Percentiles rank a stretch among this genome's conserved stretches.
These are phyloP conservation scores for Ogataea nonfermentans DNA, from an alignment of 805 yeast species.

Conservation along the genomic window DNA sequence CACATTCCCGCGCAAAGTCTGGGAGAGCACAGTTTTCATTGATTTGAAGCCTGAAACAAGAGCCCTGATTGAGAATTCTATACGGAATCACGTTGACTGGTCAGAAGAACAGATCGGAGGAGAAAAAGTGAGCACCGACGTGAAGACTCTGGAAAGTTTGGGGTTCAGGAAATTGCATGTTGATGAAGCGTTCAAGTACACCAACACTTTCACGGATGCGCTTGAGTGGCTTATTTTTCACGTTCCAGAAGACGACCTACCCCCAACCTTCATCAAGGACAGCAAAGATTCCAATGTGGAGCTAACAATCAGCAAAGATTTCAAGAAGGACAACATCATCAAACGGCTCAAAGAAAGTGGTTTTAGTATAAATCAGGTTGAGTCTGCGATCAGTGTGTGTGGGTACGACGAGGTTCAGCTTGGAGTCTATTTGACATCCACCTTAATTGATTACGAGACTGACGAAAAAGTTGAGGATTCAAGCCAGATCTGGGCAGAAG, in stretches of 20 bases:
- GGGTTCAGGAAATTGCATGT: conserved; percentile 75
- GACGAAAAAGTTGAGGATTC: conserved; percentile 16
- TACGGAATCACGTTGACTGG: conserved; percentile 61
- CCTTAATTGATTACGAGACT: conserved; percentile 27
- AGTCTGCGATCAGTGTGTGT: conserved; percentile 43
- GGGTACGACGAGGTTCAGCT: conserved; percentile 49
- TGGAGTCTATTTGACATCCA: conserved; percentile 47
- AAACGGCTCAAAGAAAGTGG: conserved; percentile 66
- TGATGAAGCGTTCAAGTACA: conserved; percentile 65
- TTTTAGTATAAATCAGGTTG: conserved; percentile 61
- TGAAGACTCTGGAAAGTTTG: conserved; percentile 33
- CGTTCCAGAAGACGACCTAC: conserved; percentile 93
- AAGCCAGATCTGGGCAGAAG: conserved; percentile 66
- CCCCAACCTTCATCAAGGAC: conserved; percentile 56
- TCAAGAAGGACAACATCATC: conserved; percentile 55
- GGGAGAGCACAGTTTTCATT: conserved; percentile 70
- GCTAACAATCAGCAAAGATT: conserved; percentile 51
- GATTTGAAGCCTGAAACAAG: conserved; percentile 67
- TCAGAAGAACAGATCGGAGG: conserved; percentile 26
- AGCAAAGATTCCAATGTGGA: conserved; percentile 56
- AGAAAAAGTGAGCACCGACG: conserved; percentile 11
- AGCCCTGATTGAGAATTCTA: conserved; percentile 56
- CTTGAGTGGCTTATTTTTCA: conserved; percentile 81
- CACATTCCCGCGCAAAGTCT: conserved; percentile 51
- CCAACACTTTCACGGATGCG: conserved; percentile 47